Percentiles rank a stretch among this genome's conserved stretches.
phyloP scores from a whole-genome alignment of 768 basidiomycete genomes.

The Russula sp. region DNA sequence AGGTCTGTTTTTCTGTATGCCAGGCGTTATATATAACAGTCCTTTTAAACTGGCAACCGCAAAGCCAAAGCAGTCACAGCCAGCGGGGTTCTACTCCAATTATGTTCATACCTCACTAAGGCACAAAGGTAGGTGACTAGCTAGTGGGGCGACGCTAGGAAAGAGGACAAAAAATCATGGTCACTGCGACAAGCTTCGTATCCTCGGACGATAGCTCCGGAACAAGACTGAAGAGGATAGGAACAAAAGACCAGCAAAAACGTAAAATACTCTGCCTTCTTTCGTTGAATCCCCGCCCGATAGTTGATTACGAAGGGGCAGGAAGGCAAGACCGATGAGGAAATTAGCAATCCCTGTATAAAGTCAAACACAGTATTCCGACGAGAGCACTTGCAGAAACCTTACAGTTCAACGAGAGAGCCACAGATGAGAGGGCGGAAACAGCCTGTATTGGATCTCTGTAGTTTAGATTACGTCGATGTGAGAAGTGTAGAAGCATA shows the following conservation, averaged over 20 bases:
- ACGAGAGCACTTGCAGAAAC: not conserved
- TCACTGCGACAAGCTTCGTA: not conserved
- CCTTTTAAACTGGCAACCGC: no score
- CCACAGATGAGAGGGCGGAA: constrained; percentile 29
- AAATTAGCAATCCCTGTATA: constrained; percentile 77
- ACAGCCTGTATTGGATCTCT: constrained; percentile 24
- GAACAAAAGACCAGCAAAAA: constrained; percentile 61
- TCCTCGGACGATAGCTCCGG: constrained; percentile 28
- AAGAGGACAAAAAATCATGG: not conserved
- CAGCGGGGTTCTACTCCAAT: not conserved
- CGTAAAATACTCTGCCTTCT: constrained; percentile 85
- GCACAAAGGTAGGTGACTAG: not conserved
- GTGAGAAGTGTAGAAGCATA: constrained; percentile 34
- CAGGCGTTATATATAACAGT: no score
- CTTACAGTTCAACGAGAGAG: constrained; percentile 27
- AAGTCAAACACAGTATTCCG: not conserved
- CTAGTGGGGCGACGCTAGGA: not conserved
- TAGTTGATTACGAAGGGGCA: constrained; percentile 75
- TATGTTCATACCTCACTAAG: not conserved
- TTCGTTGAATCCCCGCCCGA: constrained; percentile 52
- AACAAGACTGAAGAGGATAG: constrained; percentile 30
- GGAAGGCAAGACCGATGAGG: constrained; percentile 73
- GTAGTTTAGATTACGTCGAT: not conserved
- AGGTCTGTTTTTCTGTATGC: no score
- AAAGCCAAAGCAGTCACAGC: not conserved